Conservation (phyloP, 768 basidiomycete species). For the Rhodotorula sphaerocarpa region DNA sequence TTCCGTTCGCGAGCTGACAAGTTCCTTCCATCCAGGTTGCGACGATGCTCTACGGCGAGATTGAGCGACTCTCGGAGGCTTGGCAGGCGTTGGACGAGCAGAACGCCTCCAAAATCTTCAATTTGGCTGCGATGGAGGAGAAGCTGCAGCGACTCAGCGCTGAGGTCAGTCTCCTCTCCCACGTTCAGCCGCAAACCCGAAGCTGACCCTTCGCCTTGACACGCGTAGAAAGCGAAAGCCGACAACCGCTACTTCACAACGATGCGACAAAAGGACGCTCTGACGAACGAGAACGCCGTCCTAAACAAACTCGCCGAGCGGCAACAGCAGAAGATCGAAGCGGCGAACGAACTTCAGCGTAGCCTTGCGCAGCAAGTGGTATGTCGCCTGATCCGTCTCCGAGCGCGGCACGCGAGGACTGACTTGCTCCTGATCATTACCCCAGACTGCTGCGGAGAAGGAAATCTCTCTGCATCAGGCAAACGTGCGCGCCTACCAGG, state of each 20-base stretch:
- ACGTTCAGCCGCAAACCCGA: neutral
- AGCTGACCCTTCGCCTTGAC: neutral
- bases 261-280: conserved; percentile 79
- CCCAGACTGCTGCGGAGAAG: conserved; percentile 43
- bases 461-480: conserved; percentile 42
- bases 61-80: conserved; percentile 73
- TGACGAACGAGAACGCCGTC: conserved; percentile 44
- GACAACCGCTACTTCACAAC: conserved; percentile 89
- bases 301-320: conserved; percentile 47
- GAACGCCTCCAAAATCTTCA: conserved; percentile 74
- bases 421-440: neutral
- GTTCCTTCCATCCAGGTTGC: conserved; percentile 51
- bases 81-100: conserved; percentile 79
- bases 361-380: conserved; percentile 57
- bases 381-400: conserved; percentile 37
- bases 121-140: conserved; percentile 66
- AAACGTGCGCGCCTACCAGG: conserved; percentile 39
- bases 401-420: neutral
- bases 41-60: conserved; percentile 67
- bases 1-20: neutral
- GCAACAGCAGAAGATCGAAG: conserved; percentile 59
- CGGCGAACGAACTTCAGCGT: conserved; percentile 58
- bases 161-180: conserved; percentile 53
- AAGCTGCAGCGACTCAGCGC: conserved; percentile 56
- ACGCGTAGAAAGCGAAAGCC: conserved; percentile 75